Evolutionary conservation across 257 asterid species (phyloP), one percentile per base, ranked within the genome.

Genomic region (Lithospermum erythrorhizon): DNA sequence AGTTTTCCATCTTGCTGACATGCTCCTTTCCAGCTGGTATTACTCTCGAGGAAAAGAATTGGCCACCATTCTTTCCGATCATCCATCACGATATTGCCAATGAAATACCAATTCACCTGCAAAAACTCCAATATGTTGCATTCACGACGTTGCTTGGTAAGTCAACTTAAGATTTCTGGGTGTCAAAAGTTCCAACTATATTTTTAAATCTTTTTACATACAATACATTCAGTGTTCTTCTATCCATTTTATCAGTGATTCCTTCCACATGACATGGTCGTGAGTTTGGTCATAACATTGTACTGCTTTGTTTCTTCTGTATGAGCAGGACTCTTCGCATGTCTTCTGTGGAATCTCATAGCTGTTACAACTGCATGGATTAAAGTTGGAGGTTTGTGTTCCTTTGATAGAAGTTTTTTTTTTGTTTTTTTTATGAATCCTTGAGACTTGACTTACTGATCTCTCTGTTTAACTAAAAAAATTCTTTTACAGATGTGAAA

Each of bases 51-150:
- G 87, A 73, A 70, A 90, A 87, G 79, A 90, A 90, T 45, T 90
- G 98, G 98, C 98, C 98, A 68, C 91, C 98, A 0, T 90, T 87
- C 81, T 85, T 90, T 65, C 98, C 98, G 13, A 83, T 90, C 35
- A 90, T 90, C 65, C 98, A 90, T 74, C 96, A 90, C 57, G 98
- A 90, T 67, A 79, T 90, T 49, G 91, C 91, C 6, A 90, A 82
- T 77, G 98, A 90, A 65, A 90, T 87, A 69, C 98, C 98, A 52
- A 72, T 90, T 73, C 98, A 90, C 75, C 84, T 90, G 61, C 98
- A 90, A 75, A 87, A 70, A 84, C 72, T 90, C 70, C 98, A 87
- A 63, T 90, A 90, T 63, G 94, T 90, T 72, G 96, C 98, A 53
- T 85, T 90, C 74, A 75, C 98, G 65, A 85, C 95, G 67, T 82